Conservation (phyloP, 2,329 filamentous ascomycete species). For the Xylaria multiplex region DNA sequence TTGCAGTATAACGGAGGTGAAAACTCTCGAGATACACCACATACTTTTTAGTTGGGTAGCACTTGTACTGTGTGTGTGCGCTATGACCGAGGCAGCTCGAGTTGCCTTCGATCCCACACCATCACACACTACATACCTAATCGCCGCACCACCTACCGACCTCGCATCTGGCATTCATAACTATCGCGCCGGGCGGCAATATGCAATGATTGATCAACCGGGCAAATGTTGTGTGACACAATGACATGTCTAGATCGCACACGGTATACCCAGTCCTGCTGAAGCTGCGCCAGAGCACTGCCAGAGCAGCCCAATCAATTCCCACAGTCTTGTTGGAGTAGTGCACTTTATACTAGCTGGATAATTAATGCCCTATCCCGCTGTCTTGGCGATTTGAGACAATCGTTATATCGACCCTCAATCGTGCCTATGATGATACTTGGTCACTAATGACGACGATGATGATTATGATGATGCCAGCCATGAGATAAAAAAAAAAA, state of each 20-base stretch:
- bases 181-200: slow-evolving; percentile 24
- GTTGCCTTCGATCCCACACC: not conserved
- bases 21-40: not conserved
- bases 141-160: slow-evolving; percentile 22
- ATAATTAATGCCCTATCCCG: not conserved
- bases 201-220: slow-evolving; percentile 14
- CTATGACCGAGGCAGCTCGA: not conserved
- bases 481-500: too few species aligned
- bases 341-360: not conserved
- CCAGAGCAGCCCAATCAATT: slow-evolving; percentile 2
- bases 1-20: not conserved
- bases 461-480: not conserved
- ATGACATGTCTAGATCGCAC: slow-evolving; percentile 18
- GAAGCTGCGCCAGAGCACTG: too few species aligned
- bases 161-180: slow-evolving; percentile 15
- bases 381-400: not conserved
- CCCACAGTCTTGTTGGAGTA: slow-evolving; percentile 17
- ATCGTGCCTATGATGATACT: not conserved
- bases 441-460: not conserved
- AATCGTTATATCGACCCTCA: not conserved
- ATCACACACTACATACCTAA: too few species aligned
- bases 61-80: not conserved
- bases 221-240: slow-evolving; percentile 27
- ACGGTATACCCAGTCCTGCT: slow-evolving; percentile 1
- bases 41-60: too few species aligned